Evolutionary conservation across 768 basidiomycete genomes (phyloP).

Genomic region (Psilocybe azurescens): DNA sequence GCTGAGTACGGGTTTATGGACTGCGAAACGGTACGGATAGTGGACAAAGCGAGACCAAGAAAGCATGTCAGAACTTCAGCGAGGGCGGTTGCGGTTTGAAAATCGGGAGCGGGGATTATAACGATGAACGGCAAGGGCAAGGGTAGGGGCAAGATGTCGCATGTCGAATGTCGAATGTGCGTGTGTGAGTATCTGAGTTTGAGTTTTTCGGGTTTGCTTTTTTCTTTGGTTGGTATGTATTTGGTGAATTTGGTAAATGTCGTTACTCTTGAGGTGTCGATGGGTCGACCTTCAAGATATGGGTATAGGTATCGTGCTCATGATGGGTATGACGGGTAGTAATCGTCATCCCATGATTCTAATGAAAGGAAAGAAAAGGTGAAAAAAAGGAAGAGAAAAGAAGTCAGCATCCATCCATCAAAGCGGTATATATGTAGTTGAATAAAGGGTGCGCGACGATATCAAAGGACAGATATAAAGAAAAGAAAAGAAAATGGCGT

Average conservation of each 20-base stretch:
- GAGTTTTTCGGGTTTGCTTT: not conserved
- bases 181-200: not conserved
- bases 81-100: not conserved
- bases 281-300: not conserved
- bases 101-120: not conserved
- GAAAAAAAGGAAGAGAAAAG: not conserved
- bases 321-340: constrained; percentile 28
- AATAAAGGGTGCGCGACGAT: too few relatives aligned
- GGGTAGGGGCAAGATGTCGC: not conserved
- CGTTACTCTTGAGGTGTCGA: not conserved
- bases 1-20: not conserved
- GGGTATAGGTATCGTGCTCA: not conserved
- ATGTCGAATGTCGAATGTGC: not conserved
- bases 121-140: not conserved
- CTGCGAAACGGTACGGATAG: not conserved
- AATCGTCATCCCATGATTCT: constrained; percentile 42
- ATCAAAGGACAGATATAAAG: too few relatives aligned
- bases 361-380: constrained; percentile 9
- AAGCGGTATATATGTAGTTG: too few relatives aligned
- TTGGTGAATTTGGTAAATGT: not conserved
- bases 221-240: not conserved
- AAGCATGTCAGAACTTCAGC: not conserved
- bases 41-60: not conserved
- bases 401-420: not conserved
- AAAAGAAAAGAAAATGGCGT: too few relatives aligned